Evolutionary conservation across 2,329 filamentous ascomycete species (phyloP).

Genomic region (Pleoardoris graminearum): DNA sequence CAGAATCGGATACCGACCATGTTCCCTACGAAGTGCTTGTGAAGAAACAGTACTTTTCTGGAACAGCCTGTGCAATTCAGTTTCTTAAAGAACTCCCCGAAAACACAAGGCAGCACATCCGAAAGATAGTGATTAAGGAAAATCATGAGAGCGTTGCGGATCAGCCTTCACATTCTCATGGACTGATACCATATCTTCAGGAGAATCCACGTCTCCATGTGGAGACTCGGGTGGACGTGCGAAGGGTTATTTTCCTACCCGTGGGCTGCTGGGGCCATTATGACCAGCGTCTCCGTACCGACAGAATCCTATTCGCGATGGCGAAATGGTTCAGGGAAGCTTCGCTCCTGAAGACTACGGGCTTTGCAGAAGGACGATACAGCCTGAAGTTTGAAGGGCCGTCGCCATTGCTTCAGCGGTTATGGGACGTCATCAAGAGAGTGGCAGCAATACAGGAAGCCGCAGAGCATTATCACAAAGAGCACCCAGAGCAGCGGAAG

Average conservation of each 20-base stretch:
- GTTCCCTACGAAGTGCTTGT: not conserved
- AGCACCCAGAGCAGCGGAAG: not conserved
- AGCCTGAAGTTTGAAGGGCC: no score
- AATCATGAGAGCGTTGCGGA: not conserved
- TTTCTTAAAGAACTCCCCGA: not conserved
- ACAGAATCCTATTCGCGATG: no score
- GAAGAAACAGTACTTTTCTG: not conserved
- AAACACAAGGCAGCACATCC: not conserved
- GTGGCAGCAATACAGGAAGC: not conserved
- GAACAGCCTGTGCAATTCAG: not conserved
- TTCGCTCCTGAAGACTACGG: no score
- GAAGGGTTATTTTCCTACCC: not conserved
- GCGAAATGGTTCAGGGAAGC: no score
- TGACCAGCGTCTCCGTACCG: no score
- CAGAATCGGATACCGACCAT: no score
- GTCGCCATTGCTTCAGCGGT: not conserved
- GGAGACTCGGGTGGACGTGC: not conserved
- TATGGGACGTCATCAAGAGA: not conserved
- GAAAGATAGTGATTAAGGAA: not conserved
- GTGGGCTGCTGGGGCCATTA: not conserved
- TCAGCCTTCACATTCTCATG: not conserved
- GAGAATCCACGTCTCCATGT: not conserved
- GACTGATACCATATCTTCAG: not conserved
- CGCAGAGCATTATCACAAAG: not conserved
- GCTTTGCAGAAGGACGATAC: no score